Percentiles rank a stretch among this genome's conserved stretches.
These are phyloP conservation scores for Vaccinium corymbosum DNA, from an alignment of 148 eudicot genomes.

Conservation along the genomic window DNA sequence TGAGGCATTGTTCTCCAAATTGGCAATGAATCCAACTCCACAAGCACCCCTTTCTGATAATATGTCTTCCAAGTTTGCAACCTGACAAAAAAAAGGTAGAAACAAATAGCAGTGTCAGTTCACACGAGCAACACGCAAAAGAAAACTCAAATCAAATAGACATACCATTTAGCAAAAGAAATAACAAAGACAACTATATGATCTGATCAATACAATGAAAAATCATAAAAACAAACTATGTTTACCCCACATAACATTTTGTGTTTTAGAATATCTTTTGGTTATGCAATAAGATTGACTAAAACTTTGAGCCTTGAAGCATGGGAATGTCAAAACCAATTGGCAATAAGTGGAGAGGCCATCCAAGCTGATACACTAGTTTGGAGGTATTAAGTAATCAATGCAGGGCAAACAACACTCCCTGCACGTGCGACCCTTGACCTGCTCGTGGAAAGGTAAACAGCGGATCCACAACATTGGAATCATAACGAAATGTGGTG, in stretches of 20 bases:
- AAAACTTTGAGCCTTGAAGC: neutral
- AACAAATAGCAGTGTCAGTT: neutral
- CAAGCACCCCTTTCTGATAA: conserved; percentile 91
- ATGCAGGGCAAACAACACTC: too few species aligned
- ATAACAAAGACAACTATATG: neutral
- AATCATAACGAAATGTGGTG: too few species aligned
- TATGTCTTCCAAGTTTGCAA: conserved; percentile 85
- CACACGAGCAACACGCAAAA: neutral
- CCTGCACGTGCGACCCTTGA: too few species aligned
- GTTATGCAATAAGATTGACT: neutral
- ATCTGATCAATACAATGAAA: neutral
- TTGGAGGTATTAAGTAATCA: too few species aligned
- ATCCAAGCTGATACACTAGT: too few species aligned
- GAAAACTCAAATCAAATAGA: neutral
- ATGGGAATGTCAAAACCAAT: neutral
- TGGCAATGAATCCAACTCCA: conserved; percentile 98
- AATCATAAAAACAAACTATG: neutral
- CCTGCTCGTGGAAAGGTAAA: too few species aligned
- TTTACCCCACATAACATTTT: neutral
- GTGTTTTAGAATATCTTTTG: neutral
- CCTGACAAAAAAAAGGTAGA: conserved; percentile 39
- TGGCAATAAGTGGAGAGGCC: too few species aligned
- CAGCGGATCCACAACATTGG: too few species aligned
- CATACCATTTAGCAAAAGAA: neutral
- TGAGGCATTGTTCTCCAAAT: conserved; percentile 85